A percentile compares a stretch with the other conserved stretches of the same genome.
Conservation (phyloP, 108 stramenopile genomes). For the Craspedostauros australis region DNA sequence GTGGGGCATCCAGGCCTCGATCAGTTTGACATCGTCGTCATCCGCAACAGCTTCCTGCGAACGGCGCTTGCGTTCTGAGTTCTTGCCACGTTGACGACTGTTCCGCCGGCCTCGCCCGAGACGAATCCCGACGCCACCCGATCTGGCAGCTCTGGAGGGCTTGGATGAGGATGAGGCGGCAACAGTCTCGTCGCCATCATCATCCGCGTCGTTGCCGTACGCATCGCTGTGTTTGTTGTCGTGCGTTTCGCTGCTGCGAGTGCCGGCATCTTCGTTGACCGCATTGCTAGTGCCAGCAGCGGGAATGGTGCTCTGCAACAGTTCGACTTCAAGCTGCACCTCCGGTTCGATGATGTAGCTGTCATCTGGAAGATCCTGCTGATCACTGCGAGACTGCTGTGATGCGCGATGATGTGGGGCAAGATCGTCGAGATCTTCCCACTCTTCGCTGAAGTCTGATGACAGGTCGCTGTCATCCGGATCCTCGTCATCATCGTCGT, state of each 20-base stretch:
- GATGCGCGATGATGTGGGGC: no score
- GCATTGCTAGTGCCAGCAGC: slow-evolving; percentile 8
- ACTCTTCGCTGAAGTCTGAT: slow-evolving; percentile 34
- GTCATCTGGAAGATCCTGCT: slow-evolving; percentile 5
- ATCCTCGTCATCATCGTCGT: slow-evolving; percentile 32
- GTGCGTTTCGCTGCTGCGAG: no score
- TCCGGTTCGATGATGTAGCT: slow-evolving; percentile 12
- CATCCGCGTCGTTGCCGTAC: slow-evolving; percentile 19
- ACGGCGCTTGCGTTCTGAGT: background rate
- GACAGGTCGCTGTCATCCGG: slow-evolving; percentile 4
- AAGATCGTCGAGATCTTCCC: slow-evolving; percentile 34
- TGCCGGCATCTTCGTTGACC: slow-evolving; percentile 1
- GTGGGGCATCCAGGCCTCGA: slow-evolving; percentile 57
- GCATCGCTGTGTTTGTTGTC: background rate
- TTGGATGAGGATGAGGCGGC: background rate
- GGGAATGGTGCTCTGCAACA: slow-evolving; percentile 19
- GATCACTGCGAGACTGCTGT: background rate
- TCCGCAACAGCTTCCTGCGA: background rate
- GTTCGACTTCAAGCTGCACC: slow-evolving; percentile 40
- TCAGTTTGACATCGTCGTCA: slow-evolving; percentile 22
- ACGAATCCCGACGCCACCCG: slow-evolving; percentile 42
- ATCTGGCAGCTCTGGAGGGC: background rate
- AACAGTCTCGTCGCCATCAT: slow-evolving; percentile 14
- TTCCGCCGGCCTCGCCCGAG: slow-evolving; percentile 23
- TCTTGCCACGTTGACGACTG: background rate